A percentile compares a stretch with the other conserved stretches of the same genome.
These are phyloP conservation scores for Neoboletus brunneissimus DNA, from an alignment of 768 basidiomycete genomes.

Conservation along the genomic window DNA sequence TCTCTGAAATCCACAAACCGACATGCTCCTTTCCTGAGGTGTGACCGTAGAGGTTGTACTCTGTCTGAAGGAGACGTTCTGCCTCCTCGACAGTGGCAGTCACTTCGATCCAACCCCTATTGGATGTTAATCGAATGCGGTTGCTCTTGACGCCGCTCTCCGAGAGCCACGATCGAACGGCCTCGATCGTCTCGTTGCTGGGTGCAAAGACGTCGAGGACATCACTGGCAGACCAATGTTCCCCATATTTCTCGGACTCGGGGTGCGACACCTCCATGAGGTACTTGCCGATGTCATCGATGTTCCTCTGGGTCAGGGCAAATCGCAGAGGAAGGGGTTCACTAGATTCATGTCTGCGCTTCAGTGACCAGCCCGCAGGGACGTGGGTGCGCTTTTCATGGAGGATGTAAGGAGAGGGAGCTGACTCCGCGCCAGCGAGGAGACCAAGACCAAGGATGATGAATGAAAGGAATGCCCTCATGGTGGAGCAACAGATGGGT, in stretches of 20 bases:
- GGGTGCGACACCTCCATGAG: conserved; percentile 36
- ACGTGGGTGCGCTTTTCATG: conserved; percentile 40
- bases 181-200: conserved; percentile 19
- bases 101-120: conserved; percentile 28
- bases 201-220: conserved; percentile 32
- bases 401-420: conserved; percentile 27
- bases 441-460: conserved; percentile 19
- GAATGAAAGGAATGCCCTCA: conserved; percentile 17
- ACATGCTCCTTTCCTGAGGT: conserved; percentile 26
- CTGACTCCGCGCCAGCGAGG: conserved; percentile 15
- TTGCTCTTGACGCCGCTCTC: no score
- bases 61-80: no score
- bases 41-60: conserved; percentile 35
- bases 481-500: neutral
- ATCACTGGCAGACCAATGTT: conserved; percentile 31
- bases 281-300: no score
- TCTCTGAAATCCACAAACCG: conserved; percentile 29
- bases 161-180: conserved; percentile 30
- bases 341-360: conserved; percentile 36
- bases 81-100: conserved; percentile 32
- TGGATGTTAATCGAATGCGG: conserved; percentile 20
- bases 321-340: conserved; percentile 28
- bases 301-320: no score
- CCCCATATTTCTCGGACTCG: conserved; percentile 30
- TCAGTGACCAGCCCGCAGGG: conserved; percentile 37